These are phyloP conservation scores for Pugionium dolabratum DNA, from an alignment of 345 rosid genomes.

Conservation along the genomic window DNA sequence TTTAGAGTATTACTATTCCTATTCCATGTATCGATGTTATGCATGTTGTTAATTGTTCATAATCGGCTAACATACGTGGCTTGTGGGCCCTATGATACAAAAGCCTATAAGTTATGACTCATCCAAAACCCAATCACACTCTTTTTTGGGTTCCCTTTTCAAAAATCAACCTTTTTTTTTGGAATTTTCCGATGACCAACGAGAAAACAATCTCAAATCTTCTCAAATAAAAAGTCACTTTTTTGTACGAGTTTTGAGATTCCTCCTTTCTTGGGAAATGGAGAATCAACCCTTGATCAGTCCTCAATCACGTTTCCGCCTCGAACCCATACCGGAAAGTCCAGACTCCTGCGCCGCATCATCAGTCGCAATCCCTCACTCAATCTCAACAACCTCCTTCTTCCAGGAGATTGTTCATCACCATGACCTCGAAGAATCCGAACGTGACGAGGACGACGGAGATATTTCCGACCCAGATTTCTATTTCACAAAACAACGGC, in stretches of 20 bases:
- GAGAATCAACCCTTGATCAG: conserved; percentile 52
- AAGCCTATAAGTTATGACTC: background rate
- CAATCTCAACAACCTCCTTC: conserved; percentile 46
- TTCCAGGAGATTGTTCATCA: conserved; percentile 43
- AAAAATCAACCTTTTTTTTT: background rate
- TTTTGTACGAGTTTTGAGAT: background rate
- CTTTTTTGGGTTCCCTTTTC: background rate
- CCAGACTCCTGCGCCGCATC: conserved; percentile 5
- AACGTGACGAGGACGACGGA: background rate
- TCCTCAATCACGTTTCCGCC: conserved; percentile 46
- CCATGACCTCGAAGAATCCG: conserved; percentile 33
- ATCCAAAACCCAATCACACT: conserved; percentile 22
- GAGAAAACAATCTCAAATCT: background rate
- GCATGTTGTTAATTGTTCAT: background rate
- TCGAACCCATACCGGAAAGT: conserved; percentile 39
- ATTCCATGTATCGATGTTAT: no score
- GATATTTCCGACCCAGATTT: conserved; percentile 16
- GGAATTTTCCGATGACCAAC: conserved; percentile 13
- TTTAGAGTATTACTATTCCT: no score
- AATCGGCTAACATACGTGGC: conserved; percentile 12
- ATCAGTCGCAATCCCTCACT: conserved; percentile 40
- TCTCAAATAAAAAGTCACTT: background rate
- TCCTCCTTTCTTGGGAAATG: conserved; percentile 43
- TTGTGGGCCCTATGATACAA: conserved; percentile 2
- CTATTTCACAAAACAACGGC: conserved; percentile 26